These are phyloP conservation scores for Sporothrix sp. DNA, from an alignment of 2,329 filamentous ascomycete genomes.

Conservation along the genomic window DNA sequence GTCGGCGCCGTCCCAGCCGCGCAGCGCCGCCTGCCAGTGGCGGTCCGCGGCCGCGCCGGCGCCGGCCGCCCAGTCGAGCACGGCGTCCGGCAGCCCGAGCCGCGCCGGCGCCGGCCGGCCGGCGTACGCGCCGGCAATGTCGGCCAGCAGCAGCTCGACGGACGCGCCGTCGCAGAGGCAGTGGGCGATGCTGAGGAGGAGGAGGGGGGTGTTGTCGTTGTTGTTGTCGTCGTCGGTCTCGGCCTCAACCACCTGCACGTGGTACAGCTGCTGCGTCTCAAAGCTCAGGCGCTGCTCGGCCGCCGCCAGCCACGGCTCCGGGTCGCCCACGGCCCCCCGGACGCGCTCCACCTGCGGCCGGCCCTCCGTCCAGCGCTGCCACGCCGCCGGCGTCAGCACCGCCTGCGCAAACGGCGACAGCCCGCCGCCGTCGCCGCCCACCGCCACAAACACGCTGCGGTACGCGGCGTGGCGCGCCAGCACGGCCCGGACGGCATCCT, in stretches of 20 bases:
- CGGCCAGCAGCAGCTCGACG: conserved; percentile 25
- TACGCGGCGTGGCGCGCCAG: conserved; percentile 25
- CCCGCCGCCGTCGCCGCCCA: conserved; percentile 26
- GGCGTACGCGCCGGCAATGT: conserved; percentile 21
- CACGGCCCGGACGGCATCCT: conserved; percentile 21
- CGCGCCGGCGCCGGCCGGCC: conserved; percentile 16
- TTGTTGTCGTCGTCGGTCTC: conserved; percentile 6
- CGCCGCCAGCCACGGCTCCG: conserved; percentile 8
- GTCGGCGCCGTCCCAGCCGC: conserved; percentile 19
- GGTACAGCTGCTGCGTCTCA: conserved; percentile 15
- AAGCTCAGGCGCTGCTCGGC: conserved; percentile 19
- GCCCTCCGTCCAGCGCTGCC: background rate
- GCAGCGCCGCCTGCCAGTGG: conserved; percentile 13
- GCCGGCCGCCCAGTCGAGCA: background rate
- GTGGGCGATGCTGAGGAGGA: conserved; percentile 23
- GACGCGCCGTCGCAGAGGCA: conserved; percentile 30
- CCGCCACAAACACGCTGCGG: conserved; percentile 24
- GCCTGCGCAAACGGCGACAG: conserved; percentile 28
- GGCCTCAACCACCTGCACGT: conserved; percentile 19
- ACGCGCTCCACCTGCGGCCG: background rate
- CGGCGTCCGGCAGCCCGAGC: conserved; percentile 8
- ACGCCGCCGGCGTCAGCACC: conserved; percentile 19
- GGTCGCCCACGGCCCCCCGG: too few relatives aligned
- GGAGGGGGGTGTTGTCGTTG: conserved; percentile 12
- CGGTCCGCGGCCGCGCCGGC: conserved; percentile 14